Evolutionary conservation across 2,329 filamentous ascomycete species (phyloP).

Genomic region (Calonectria pseudoturangicola): DNA sequence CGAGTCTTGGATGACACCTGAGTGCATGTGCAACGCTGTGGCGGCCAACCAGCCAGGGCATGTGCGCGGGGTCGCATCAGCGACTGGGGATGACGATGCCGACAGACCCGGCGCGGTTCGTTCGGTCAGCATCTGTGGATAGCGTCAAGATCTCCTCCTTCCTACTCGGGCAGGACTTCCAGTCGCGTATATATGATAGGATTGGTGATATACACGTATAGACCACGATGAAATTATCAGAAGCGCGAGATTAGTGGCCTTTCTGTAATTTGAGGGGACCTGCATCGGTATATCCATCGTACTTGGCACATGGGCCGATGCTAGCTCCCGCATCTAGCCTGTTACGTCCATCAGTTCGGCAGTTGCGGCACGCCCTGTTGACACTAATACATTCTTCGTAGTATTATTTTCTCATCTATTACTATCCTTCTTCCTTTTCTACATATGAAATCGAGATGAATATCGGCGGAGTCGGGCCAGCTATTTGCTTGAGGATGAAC

Average conservation of each 20-base stretch:
- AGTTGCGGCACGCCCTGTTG: conserved; percentile 1
- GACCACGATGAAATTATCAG: background rate
- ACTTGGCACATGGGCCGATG: background rate
- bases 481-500: no score
- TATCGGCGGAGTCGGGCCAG: no score
- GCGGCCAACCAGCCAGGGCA: background rate
- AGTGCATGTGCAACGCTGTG: background rate
- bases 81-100: conserved; percentile 15
- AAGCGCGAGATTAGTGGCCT: background rate
- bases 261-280: background rate
- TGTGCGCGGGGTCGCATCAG: background rate
- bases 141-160: conserved; percentile 13
- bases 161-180: background rate
- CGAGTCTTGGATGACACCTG: no score
- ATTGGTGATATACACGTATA: background rate
- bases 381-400: no score
- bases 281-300: background rate
- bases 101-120: background rate
- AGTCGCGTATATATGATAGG: background rate
- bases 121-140: background rate
- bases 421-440: background rate
- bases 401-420: background rate
- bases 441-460: background rate
- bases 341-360: background rate
- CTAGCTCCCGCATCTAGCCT: conserved; percentile 7